Evolutionary conservation across 2,329 filamentous ascomycete genomes (phyloP), one percentile per base, ranked within the genome.

Genomic region (Daldinia sp.): DNA sequence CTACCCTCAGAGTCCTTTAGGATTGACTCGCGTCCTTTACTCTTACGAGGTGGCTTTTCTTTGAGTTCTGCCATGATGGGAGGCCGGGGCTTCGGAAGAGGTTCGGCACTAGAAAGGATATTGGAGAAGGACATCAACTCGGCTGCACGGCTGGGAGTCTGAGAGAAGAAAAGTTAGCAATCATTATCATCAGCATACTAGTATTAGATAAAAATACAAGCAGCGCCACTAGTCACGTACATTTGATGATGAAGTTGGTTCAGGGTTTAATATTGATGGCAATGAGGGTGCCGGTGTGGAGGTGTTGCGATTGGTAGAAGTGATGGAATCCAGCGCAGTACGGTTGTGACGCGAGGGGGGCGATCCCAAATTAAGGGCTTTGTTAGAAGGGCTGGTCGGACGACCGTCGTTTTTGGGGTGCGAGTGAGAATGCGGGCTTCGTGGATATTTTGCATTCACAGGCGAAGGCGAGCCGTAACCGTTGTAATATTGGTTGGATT

Each of bases 81-180:
- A 6, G 76, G 72, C 57, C 78, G 86, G 6, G 86, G 84, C 68
- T 85, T 85, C 2, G 85, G 83, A 42, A 88, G 85, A 60, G 92
- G 89, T 63, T 93, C 90, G 62, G 92, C 87, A 73, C 89, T 94
- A 3, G 93, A 95, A 48, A 98, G 90, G 67, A 98, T 97, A 78
- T 94, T 98, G 72, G 93, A 96, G 77, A 98, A 96, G 4, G 94
- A 96, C 94, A 98, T 98, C 60, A 94, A 92, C 78, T 97, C 92
- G 65, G 91, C 90, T 44, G 90, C 86, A 78, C 94, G 90, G 73
- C 88, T 89, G 1, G 92, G 88, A 56, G 91, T 92, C 88, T 94
- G 79, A 50, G 33, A 23, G 30, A 66, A 51, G 28, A 42, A 23
- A 65, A n/a, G 68, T 69, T 30, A 68, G 61, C 39, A 60, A 63